Base-by-base conservation (phyloP, 306 rosid species). In the Glycine latifolia region DNA sequence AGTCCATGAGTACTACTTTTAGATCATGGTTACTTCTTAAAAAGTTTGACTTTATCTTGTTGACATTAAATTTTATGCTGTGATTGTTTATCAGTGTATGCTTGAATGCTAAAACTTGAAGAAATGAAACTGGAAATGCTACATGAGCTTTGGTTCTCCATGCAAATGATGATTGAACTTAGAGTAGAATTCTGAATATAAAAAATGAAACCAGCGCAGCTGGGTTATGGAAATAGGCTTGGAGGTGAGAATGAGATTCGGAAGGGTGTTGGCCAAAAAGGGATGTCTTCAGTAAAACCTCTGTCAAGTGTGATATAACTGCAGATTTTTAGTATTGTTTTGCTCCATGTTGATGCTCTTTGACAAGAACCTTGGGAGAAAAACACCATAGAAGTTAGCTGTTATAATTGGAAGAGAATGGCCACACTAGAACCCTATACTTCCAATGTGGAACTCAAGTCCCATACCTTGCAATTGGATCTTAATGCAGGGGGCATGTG, bases 51-150 rank as follows among this genome's bases (percentile, higher is more conserved):
- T 13, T 70, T 26, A 20, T 61, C 54, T 3, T 47, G 26, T 26
- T 49, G 26, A 11, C 60, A 39, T 49, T 44, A 39, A 48, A 47
- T 81, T 55, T 77, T 17, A 63, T 66, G 49, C 69, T 15, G 43
- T 6, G 54, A 43, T 55, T 73, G 41, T 78, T 58, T 58, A 55
- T 54, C 44, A 49, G 12, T 41, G 41, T 15, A 54, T 72, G 80
- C 14, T 67, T 74, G 20, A 63, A n/a, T 79, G 53, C 83, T 67
- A 11, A 48, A 37, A 44, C 20, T 63, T 65, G 80, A 77, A 26
- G 72, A 85, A 77, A 58, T 77, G 80, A 76, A 37, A 62, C 37
- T 44, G 11, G 48, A 70, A 71, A 77, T 81, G 49, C 50, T 54
- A 35, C 11, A 53, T 80, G 68, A 81, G 31, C 72, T 81, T 63